A percentile compares a stretch with the other conserved stretches of the same genome.
phyloP scores from a whole-genome alignment of 1,284 basidiomycete species.

The Malassezia furfur region DNA sequence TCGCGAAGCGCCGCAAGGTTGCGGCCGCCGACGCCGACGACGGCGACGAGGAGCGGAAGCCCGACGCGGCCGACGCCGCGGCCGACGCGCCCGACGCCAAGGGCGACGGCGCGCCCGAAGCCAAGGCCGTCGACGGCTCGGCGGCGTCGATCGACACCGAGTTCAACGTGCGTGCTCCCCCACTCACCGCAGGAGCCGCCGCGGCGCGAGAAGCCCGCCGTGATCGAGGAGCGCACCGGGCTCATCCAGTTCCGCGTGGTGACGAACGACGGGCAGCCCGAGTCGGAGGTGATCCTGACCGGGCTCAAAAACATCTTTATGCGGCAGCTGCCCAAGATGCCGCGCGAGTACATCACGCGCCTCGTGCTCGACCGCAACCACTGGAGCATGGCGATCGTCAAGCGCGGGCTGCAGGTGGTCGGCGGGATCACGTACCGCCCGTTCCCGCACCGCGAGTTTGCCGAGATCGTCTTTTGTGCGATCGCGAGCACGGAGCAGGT shows the following conservation, averaged over 20 bases:
- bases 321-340: conserved; percentile 97
- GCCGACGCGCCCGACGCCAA: too few species aligned
- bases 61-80: too few species aligned
- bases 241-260: conserved; percentile 79
- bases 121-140: not conserved
- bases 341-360: conserved; percentile 92
- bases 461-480: conserved; percentile 98
- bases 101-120: too few species aligned
- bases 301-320: conserved; percentile 95
- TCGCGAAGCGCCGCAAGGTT: too few species aligned
- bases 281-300: conserved; percentile 67
- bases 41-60: too few species aligned
- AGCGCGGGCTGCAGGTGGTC: conserved; percentile 87
- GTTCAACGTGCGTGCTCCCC: conserved; percentile 3
- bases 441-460: conserved; percentile 86
- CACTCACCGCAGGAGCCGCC: conserved; percentile 16
- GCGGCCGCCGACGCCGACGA: too few species aligned
- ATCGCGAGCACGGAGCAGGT: conserved; percentile 94
- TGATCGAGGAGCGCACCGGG: conserved; percentile 69
- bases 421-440: conserved; percentile 96
- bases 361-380: conserved; percentile 89
- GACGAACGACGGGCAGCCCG: conserved; percentile 67
- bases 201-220: conserved; percentile 55
- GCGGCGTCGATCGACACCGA: conserved; percentile 1
- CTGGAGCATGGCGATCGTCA: conserved; percentile 84